Evolutionary conservation across 495 filamentous ascomycete genomes (phyloP).

Genomic region (Podospora didyma): DNA sequence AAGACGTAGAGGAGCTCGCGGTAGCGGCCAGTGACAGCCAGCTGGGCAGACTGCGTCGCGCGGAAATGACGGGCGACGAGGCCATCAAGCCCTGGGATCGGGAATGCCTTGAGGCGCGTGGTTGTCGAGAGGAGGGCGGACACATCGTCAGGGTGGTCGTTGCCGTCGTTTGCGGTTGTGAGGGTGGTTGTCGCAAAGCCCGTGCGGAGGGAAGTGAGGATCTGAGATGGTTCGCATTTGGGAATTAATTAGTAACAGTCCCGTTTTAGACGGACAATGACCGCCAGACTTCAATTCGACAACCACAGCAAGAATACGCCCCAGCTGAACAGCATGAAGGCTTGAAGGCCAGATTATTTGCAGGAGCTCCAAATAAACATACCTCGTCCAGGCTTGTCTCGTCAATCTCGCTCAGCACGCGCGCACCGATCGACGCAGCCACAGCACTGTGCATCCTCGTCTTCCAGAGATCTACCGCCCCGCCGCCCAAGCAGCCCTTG

Average conservation of each 20-base stretch:
- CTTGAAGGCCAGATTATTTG: not conserved
- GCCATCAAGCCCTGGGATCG: constrained; percentile 38
- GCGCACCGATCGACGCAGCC: constrained; percentile 51
- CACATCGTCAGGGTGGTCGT: constrained; percentile 6
- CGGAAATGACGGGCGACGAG: constrained; percentile 36
- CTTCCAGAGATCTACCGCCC: not conserved
- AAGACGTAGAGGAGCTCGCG: constrained; percentile 67
- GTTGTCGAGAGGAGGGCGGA: not conserved
- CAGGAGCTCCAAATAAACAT: no score
- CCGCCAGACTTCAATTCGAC: not conserved
- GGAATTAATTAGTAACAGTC: no score
- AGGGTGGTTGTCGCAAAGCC: constrained; percentile 21
- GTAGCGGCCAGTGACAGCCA: constrained; percentile 48
- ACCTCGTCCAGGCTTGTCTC: constrained; percentile 37
- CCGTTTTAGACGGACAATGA: no score
- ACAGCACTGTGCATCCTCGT: not conserved
- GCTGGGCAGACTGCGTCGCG: constrained; percentile 29
- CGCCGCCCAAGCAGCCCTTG: not conserved
- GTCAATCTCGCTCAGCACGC: constrained; percentile 50
- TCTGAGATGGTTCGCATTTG: constrained; percentile 17
- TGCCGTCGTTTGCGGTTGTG: not conserved
- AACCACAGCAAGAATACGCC: not conserved
- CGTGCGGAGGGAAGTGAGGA: constrained; percentile 45
- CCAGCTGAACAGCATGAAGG: not conserved
- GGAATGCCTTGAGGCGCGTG: constrained; percentile 25